Conservation (phyloP, 768 basidiomycete species). For the Serpula lacrymans region DNA sequence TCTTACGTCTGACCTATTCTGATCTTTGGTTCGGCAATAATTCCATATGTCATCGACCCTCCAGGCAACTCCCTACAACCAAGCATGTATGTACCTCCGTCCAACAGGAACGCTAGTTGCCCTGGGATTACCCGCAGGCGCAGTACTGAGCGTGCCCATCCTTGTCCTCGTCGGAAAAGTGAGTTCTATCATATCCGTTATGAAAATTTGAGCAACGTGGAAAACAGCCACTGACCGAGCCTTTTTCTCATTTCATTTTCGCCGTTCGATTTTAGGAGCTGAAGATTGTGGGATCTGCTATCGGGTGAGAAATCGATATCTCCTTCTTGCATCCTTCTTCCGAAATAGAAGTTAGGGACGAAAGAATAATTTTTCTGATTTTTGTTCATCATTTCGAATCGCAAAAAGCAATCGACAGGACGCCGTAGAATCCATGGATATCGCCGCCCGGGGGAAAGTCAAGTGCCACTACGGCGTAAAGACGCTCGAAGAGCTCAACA, state of each 20-base stretch:
- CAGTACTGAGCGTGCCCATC: conserved; percentile 25
- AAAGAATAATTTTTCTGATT: no score
- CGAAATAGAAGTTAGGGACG: no score
- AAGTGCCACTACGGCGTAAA: conserved; percentile 24
- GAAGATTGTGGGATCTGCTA: conserved; percentile 15
- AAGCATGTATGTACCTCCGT: conserved; percentile 45
- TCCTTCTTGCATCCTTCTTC: background rate
- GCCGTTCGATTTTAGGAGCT: conserved; percentile 15
- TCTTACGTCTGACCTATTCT: background rate
- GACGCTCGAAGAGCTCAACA: conserved; percentile 25
- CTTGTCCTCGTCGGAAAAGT: conserved; percentile 28
- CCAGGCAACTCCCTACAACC: conserved; percentile 36
- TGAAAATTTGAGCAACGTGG: no score
- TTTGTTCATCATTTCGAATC: no score
- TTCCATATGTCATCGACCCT: background rate
- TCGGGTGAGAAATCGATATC: conserved; percentile 17
- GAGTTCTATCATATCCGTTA: no score
- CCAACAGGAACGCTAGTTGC: conserved; percentile 37
- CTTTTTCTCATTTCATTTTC: no score
- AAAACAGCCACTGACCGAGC: no score
- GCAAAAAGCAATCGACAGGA: conserved; percentile 38
- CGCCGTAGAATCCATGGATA: conserved; percentile 42
- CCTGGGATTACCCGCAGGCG: conserved; percentile 36
- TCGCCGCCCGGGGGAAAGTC: conserved; percentile 42
- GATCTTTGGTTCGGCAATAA: no score